Base-by-base conservation (phyloP, 805 yeast genomes). In the Lipomyces spencermartinsiae region DNA sequence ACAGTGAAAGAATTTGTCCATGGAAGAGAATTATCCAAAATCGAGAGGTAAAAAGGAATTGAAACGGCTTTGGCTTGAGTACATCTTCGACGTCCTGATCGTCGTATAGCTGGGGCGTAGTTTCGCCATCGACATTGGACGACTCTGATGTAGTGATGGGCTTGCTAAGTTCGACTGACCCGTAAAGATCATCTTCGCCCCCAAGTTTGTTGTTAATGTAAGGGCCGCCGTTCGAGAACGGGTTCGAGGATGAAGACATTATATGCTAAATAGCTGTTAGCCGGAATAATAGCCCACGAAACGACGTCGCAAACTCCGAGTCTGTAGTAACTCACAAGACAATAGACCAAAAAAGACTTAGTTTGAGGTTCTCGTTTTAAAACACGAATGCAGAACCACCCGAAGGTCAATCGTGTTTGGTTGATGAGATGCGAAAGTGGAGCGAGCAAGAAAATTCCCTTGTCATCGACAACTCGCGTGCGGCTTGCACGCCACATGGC, bases 1-100 rank as follows among this genome's bases (percentile, higher is more conserved):
- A 74, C 72, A 81, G 69, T 9, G 83, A 81, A 51, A 82, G 74
- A 35, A 81, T 71, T 74, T 82, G 84, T 58, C 84, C 84, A 39
- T 76, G 78, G 14, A 81, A 46, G 55, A 82, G 76, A 39, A 81
- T 81, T 63, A 81, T 73, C 82, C 82, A 81, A 69, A 82, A 82
- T 16, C 78, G 75, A 58, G 68, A 65, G 46, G 81, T 76, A 22
- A 75, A 56, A 34, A 82, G 58, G 60, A 78, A 80, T 39, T 62
- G 58, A 60, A 73, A 73, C 33, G 71, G 64, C 37, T 54, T 61
- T 7, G 61, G 35, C 46, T 35, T 12, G 14, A 55, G 9, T n/a
- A 0, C 61, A 31, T 29, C 54, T 7, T 53, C 63, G 25, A 51
- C 16, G 31, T n/a, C 54, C 31, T 5, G 29, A 25, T 59, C 64